Conservation (phyloP, 2,329 filamentous ascomycete species). For the Alternaria hordeiaustralica region DNA sequence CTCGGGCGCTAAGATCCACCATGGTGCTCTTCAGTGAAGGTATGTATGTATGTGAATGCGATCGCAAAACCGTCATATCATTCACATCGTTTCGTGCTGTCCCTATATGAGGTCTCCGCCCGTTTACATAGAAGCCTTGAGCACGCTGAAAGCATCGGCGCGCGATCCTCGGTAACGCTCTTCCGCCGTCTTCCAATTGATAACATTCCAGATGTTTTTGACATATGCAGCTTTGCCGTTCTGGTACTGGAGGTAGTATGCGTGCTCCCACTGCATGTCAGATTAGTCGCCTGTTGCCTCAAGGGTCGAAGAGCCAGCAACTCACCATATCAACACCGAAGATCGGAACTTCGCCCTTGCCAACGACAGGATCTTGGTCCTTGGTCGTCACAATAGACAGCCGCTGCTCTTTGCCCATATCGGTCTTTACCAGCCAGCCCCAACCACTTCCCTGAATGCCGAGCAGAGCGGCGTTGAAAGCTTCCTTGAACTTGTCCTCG, state of each 20-base stretch:
- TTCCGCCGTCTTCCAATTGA: conserved; percentile 78
- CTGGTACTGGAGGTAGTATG: conserved; percentile 85
- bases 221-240: conserved; percentile 79
- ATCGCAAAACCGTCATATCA: not conserved
- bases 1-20: conserved; percentile 21
- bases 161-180: conserved; percentile 61
- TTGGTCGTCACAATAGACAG: conserved; percentile 81
- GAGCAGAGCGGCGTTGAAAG: conserved; percentile 70
- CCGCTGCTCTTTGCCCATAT: conserved; percentile 56
- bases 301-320: not conserved
- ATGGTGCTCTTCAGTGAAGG: conserved; percentile 25
- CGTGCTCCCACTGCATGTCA: conserved; percentile 74
- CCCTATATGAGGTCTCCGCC: not conserved
- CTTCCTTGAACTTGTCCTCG: conserved; percentile 68
- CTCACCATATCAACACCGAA: conserved; percentile 76
- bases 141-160: conserved; percentile 47
- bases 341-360: conserved; percentile 67
- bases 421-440: conserved; percentile 81
- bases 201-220: conserved; percentile 77
- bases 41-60: not conserved
- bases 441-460: conserved; percentile 84
- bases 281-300: not conserved
- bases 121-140: conserved; percentile 45
- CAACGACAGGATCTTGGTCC: conserved; percentile 80
- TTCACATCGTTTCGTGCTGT: not conserved